phyloP scores from a whole-genome alignment of 495 filamentous ascomycete species.

The Podospora pseudopauciseta region DNA sequence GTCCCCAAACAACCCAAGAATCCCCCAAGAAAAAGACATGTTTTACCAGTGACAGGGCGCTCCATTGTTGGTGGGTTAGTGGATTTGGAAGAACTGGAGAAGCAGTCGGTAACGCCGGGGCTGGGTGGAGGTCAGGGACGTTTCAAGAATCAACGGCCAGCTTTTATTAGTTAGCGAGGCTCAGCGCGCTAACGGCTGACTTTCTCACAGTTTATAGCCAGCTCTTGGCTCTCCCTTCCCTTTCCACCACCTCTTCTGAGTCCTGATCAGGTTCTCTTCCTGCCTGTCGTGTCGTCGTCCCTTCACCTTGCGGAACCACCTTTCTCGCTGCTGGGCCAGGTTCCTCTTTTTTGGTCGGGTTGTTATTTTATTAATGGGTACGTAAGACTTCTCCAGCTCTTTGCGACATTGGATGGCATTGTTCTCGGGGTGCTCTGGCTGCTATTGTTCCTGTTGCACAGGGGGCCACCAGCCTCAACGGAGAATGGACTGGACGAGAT shows the following conservation, averaged over 20 bases:
- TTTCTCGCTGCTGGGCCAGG: constrained; percentile 10
- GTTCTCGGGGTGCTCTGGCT: constrained; percentile 1
- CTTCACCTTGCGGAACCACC: not conserved
- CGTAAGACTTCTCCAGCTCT: constrained; percentile 1
- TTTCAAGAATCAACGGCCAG: constrained; percentile 1
- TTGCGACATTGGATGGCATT: constrained; percentile 9
- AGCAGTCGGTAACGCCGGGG: not conserved
- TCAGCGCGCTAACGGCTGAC: constrained; percentile 3
- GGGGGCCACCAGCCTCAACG: not conserved
- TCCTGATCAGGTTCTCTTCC: constrained; percentile 2
- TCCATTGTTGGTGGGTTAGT: not conserved
- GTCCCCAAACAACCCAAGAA: not conserved
- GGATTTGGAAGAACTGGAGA: not conserved
- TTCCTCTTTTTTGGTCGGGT: constrained; percentile 6
- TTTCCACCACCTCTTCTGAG: not conserved
- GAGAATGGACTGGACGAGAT: not conserved
- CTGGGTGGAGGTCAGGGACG: not conserved
- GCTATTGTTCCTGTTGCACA: not conserved
- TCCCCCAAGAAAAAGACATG: not conserved
- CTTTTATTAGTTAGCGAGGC: constrained; percentile 4
- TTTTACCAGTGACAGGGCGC: not conserved
- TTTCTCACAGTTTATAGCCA: not conserved
- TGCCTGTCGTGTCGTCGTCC: constrained; percentile 4
- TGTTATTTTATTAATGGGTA: constrained; percentile 10
- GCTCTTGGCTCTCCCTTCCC: constrained; percentile 2